phyloP scores from a whole-genome alignment of 78 protist species.

The Cavenderia fasciculata region DNA sequence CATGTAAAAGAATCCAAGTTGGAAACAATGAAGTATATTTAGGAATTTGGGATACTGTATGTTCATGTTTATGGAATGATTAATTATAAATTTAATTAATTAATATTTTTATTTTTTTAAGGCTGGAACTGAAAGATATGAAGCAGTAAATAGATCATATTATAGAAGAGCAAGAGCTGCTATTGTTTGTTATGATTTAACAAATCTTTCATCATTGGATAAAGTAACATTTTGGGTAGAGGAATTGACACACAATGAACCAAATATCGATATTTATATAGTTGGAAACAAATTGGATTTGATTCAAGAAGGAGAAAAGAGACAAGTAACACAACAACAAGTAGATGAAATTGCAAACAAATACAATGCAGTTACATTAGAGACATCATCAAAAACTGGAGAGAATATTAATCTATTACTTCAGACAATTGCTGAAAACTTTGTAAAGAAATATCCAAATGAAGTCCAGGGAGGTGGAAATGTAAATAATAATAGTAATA shows the following conservation, averaged over 20 bases:
- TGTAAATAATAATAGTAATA: background rate
- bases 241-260: conserved; percentile 52
- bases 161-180: conserved; percentile 78
- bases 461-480: conserved; percentile 2
- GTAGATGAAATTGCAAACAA: conserved; percentile 22
- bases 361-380: conserved; percentile 11
- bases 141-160: conserved; percentile 64
- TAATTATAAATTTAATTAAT: too few species aligned
- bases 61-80: conserved; percentile 2
- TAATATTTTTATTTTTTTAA: too few species aligned
- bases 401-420: conserved; percentile 18
- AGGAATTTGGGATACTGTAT: conserved; percentile 75
- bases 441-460: conserved; percentile 25
- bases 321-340: conserved; percentile 7
- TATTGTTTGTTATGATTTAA: conserved; percentile 66
- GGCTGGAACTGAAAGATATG: conserved; percentile 47
- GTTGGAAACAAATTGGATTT: conserved; percentile 64
- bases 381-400: conserved; percentile 65
- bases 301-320: conserved; percentile 13
- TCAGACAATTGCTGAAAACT: conserved; percentile 27
- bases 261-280: conserved; percentile 66
- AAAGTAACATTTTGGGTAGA: conserved; percentile 68
- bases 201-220: conserved; percentile 37
- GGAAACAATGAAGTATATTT: conserved; percentile 22
- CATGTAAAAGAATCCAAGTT: conserved; percentile 7